Evolutionary conservation across 345 rosid species (phyloP).

Genomic region (Firmiana major): DNA sequence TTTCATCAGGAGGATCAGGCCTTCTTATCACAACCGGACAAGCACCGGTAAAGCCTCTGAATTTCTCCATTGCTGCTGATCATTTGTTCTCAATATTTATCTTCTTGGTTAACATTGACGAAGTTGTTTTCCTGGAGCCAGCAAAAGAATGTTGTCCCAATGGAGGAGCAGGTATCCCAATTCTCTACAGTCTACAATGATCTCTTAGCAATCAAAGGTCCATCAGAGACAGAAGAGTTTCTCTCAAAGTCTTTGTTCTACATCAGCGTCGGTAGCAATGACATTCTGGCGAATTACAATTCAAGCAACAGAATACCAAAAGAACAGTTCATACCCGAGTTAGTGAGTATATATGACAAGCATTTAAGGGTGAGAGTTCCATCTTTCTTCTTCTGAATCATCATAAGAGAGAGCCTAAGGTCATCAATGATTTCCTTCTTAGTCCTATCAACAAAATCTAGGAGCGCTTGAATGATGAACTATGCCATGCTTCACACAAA

Average conservation of each 20-base stretch:
- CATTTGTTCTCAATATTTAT: not conserved
- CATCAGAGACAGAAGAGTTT: conserved; percentile 17
- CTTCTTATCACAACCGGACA: conserved; percentile 38
- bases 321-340: conserved; percentile 30
- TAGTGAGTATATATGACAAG: conserved; percentile 33
- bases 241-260: conserved; percentile 40
- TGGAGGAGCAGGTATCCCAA: conserved; percentile 40
- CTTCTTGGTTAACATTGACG: conserved; percentile 6
- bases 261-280: conserved; percentile 56
- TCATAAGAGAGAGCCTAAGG: not conserved
- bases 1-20: conserved; percentile 58
- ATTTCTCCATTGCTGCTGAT: not conserved
- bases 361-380: conserved; percentile 33
- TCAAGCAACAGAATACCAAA: conserved; percentile 21
- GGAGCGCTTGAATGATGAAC: too few relatives aligned
- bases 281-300: conserved; percentile 32
- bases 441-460: not conserved
- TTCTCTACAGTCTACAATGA: conserved; percentile 15
- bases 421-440: not conserved
- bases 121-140: not conserved
- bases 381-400: not conserved
- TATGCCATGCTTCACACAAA: not conserved
- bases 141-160: conserved; percentile 27
- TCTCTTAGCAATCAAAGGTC: conserved; percentile 24
- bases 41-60: conserved; percentile 1